Conservation (phyloP, 139 green algal genomes). For the Coelastrella sp. region DNA sequence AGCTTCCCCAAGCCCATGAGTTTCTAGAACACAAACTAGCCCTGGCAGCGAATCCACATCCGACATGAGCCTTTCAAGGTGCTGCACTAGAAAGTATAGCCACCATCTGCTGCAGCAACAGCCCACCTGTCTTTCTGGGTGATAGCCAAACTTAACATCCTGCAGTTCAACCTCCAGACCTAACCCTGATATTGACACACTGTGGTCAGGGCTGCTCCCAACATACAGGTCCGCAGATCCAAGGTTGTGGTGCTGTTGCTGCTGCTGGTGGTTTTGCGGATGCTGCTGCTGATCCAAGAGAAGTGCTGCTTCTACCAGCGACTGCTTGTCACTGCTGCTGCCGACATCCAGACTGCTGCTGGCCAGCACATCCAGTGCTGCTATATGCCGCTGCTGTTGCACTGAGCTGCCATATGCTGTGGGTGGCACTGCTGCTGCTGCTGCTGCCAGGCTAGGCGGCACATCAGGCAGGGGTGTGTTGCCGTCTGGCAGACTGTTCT, state of each 20-base stretch:
- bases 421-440: conserved; percentile 30
- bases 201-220: not conserved
- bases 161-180: conserved; percentile 71
- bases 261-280: conserved; percentile 12
- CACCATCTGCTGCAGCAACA: conserved; percentile 41
- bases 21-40: not conserved
- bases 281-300: conserved; percentile 48
- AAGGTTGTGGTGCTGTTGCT: conserved; percentile 41
- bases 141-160: conserved; percentile 82
- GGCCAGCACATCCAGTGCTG: not conserved
- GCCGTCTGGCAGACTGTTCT: conserved; percentile 72
- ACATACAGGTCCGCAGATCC: not conserved
- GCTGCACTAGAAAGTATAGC: not conserved
- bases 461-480: conserved; percentile 43
- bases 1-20: too few relatives aligned
- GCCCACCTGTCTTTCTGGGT: conserved; percentile 60
- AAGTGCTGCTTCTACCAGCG: not conserved
- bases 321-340: conserved; percentile 16
- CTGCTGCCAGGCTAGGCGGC: conserved; percentile 26
- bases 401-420: not conserved
- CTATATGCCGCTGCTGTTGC: conserved; percentile 16
- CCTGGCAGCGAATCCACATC: not conserved
- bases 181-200: conserved; percentile 10
- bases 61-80: not conserved
- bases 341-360: not conserved